A percentile compares a stretch with the other conserved stretches of the same genome.
These are phyloP conservation scores for Porodaedalea pini DNA, from an alignment of 1,284 basidiomycete species.

Conservation along the genomic window DNA sequence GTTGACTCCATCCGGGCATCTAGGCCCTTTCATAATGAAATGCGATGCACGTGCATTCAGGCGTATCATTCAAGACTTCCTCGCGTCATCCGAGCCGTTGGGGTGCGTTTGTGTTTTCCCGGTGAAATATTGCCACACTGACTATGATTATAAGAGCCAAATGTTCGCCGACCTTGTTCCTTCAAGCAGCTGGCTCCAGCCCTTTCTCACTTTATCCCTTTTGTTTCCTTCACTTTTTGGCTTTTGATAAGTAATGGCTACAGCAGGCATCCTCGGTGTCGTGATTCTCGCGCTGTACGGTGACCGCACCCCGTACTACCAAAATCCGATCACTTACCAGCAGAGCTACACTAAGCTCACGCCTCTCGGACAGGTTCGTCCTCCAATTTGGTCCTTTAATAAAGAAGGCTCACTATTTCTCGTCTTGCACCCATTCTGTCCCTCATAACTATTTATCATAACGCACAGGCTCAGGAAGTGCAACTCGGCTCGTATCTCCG, in stretches of 20 bases:
- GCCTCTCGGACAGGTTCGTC: slow-evolving; percentile 72
- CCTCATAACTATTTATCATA: background rate
- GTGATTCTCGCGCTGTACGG: slow-evolving; percentile 83
- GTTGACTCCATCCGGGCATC: background rate
- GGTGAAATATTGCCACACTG: too few relatives aligned
- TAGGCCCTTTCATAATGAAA: background rate
- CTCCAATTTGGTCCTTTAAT: background rate
- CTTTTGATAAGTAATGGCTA: slow-evolving; percentile 41
- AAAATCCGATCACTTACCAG: slow-evolving; percentile 68
- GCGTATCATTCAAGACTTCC: background rate
- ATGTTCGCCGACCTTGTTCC: background rate
- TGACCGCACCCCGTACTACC: slow-evolving; percentile 69
- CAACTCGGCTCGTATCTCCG: slow-evolving; percentile 68
- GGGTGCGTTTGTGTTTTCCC: background rate
- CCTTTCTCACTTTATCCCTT: background rate
- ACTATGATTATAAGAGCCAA: background rate
- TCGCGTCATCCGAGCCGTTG: background rate
- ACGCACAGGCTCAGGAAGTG: slow-evolving; percentile 61
- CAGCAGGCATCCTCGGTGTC: slow-evolving; percentile 65
- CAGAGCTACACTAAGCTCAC: slow-evolving; percentile 75
- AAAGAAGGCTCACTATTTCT: background rate
- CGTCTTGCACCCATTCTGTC: background rate
- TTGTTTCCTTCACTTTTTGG: slow-evolving; percentile 22
- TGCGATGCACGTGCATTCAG: slow-evolving; percentile 2
- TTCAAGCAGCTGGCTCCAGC: background rate